Conservation (phyloP, 78 protist species). For the Andalucia godoyi region DNA sequence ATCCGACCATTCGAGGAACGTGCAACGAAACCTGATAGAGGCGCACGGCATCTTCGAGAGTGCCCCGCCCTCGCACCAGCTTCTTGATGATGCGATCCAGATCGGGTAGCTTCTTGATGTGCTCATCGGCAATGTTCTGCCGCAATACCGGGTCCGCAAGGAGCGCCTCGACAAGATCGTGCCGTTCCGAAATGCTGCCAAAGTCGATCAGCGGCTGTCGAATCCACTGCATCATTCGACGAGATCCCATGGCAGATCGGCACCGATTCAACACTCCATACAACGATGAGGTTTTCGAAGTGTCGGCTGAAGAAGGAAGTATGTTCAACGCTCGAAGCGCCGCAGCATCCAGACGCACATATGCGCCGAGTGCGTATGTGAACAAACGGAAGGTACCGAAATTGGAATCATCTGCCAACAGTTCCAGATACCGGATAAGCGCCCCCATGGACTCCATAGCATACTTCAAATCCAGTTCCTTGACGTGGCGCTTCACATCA, state of each 20-base stretch:
- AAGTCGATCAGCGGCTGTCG: constrained; percentile 18
- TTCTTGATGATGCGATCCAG: not conserved
- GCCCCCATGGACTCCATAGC: not conserved
- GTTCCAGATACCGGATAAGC: not conserved
- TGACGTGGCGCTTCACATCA: not conserved
- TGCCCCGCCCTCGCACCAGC: not conserved
- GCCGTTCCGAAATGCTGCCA: not conserved
- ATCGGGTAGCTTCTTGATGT: not conserved
- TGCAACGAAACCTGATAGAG: not conserved
- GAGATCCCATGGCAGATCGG: constrained; percentile 75
- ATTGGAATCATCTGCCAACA: constrained; percentile 13
- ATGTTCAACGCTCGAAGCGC: constrained; percentile 67
- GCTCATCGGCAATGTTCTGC: not conserved
- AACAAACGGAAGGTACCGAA: constrained; percentile 28
- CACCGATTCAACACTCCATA: constrained; percentile 66
- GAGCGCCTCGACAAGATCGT: not conserved
- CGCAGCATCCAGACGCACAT: constrained; percentile 73
- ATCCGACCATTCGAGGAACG: not conserved
- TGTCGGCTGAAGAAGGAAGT: constrained; percentile 10
- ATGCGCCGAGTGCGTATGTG: constrained; percentile 25
- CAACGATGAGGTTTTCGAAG: constrained; percentile 4
- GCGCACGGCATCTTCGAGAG: not conserved
- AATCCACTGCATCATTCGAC: constrained; percentile 71
- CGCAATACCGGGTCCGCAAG: not conserved
- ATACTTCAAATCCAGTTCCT: not conserved